Evolutionary conservation across 305 asterid genomes (phyloP), one percentile per base, ranked within the genome.

Genomic region (Andrographis paniculata): DNA sequence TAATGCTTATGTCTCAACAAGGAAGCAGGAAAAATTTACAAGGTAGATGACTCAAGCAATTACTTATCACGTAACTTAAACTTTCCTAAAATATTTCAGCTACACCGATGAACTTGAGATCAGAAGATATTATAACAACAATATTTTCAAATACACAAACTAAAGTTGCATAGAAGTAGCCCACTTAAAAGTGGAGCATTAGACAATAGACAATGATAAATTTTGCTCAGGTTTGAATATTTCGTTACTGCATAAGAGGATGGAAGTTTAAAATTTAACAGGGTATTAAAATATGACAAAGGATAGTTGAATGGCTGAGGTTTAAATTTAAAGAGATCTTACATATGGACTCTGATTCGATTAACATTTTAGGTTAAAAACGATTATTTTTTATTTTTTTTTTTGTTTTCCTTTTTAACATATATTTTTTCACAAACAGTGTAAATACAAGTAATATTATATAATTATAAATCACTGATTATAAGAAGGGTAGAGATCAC

Each of bases 1-100:
- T 36, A 45, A 33, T 20, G 23, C 30, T 54, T 44, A 58, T 41
- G 53, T 10, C 22, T 47, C 52, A 48, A 66, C 60, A 42, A 52
- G 52, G 50, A 50, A 18, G 27, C 37, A 53, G 38, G 19, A 52
- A 40, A 35, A 51, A 47, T 30, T 19, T 31, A 44, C 40, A 20
- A 44, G 27, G 17, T 19, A 53, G 39, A 40, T 16, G 51, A 53
- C 41, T 14, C 30, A 33, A 38, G 42, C 23, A 53, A 27, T 35
- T 31, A 37, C 12, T 40, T 45, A 14, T 42, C 31, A 35, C 45
- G n/a, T 20, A 40, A 30, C n/a, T n/a, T n/a, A 27, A 41, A 40
- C 23, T 50, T 44, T 44, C 15, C 35, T 33, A 0, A 38, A 48
- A 21, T 18, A 31, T 21, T 57, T 53, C 52, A 49, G 52, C 44